phyloP scores from a whole-genome alignment of 768 basidiomycete genomes.

The Rhizopogon vesiculosus region DNA sequence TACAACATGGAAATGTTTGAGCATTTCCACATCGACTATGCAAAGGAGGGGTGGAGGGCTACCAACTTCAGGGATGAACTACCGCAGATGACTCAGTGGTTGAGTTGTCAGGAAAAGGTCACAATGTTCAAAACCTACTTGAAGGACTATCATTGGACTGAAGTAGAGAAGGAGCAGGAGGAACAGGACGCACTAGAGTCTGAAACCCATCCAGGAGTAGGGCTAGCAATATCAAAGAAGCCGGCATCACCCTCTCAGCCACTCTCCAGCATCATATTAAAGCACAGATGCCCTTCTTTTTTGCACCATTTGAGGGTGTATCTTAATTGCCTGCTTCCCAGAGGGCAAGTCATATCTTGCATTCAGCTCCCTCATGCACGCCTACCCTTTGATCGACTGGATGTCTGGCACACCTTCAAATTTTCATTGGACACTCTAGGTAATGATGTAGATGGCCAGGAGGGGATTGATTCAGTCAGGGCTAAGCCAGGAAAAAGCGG shows the following conservation, averaged over 20 bases:
- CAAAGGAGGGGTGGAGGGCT: no score
- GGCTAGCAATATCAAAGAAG: no score
- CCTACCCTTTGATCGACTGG: not conserved
- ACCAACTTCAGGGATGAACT: conserved; percentile 32
- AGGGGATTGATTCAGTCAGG: not conserved
- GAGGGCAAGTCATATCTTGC: not conserved
- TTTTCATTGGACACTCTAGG: not conserved
- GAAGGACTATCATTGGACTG: no score
- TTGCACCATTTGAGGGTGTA: not conserved
- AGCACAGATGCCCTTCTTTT: not conserved
- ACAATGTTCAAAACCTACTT: conserved; percentile 17
- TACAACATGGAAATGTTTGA: conserved; percentile 38
- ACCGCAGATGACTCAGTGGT: conserved; percentile 34
- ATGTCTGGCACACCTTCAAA: not conserved
- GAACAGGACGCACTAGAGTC: no score
- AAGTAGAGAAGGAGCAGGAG: no score
- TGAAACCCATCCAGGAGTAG: no score
- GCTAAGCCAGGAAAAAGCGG: no score
- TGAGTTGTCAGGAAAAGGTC: conserved; percentile 23
- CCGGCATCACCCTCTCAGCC: no score
- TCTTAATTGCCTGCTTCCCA: not conserved
- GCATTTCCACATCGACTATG: conserved; percentile 25
- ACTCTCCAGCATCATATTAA: no score
- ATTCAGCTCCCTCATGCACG: not conserved
- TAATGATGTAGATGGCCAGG: not conserved